These are phyloP conservation scores for Hypoxylon fuscum DNA, from an alignment of 495 filamentous ascomycete genomes.

Conservation along the genomic window DNA sequence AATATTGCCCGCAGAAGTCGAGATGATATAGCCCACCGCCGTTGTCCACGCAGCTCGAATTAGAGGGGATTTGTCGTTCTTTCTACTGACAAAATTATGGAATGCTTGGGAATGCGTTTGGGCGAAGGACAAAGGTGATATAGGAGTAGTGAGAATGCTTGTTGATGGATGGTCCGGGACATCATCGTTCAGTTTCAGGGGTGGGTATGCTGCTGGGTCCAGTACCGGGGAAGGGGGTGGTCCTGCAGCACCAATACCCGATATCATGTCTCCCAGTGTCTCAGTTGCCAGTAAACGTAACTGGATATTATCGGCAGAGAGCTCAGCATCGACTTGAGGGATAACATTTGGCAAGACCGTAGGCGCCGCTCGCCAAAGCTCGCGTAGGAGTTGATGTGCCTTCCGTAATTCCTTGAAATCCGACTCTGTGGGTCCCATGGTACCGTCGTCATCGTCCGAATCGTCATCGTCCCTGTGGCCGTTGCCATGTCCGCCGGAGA, in stretches of 20 bases:
- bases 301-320: conserved; percentile 87
- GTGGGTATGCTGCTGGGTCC: conserved; percentile 84
- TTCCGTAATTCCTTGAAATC: conserved; percentile 89
- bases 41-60: conserved; percentile 88
- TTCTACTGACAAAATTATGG: conserved; percentile 80
- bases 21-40: conserved; percentile 79
- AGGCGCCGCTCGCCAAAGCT: conserved; percentile 93
- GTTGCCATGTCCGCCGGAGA: conserved; percentile 66
- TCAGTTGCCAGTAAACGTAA: conserved; percentile 88
- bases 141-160: conserved; percentile 76
- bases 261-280: conserved; percentile 91
- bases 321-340: conserved; percentile 90
- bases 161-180: conserved; percentile 55
- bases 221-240: conserved; percentile 75
- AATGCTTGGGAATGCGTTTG: conserved; percentile 81
- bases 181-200: conserved; percentile 70
- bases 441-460: conserved; percentile 75
- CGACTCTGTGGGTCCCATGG: conserved; percentile 72
- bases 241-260: conserved; percentile 89
- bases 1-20: conserved; percentile 85
- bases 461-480: conserved; percentile 64
- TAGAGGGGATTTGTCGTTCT: conserved; percentile 80
- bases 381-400: conserved; percentile 86
- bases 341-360: conserved; percentile 91
- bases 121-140: conserved; percentile 83